Base-by-base conservation (phyloP, 2,329 filamentous ascomycete species). In the Nemania sp. region DNA sequence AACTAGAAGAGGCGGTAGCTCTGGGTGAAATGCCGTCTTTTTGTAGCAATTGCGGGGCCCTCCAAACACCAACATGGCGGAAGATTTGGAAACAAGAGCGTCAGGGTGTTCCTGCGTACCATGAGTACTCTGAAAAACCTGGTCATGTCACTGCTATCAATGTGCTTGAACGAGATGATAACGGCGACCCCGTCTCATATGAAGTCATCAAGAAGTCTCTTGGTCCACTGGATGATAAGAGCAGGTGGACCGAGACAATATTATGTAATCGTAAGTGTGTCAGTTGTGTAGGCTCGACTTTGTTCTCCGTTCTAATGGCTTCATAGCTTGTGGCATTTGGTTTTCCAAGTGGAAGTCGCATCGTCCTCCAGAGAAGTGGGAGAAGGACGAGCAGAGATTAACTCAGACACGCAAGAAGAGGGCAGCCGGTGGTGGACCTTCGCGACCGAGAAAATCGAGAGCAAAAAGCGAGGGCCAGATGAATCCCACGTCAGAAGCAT, bases 41-140 rank as follows among this genome's bases (percentile, higher is more conserved):
- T 71, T 99, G 95, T 74, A 86, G 86, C 65, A 97, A 98, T 69
- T 99, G 95, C 69, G 95, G 95, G 5, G 90, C 92, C 6, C 96
- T 99, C 59, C 91, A 98, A 69, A 99, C 95, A 0, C 91, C 94
- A 0, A 97, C 94, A 0, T 99, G 95, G 95, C 88, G 95, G 62
- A 95, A 94, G 71, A 91, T 95, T 12, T 97, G 90, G 83, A 87
- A 87, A n/a, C 91, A 92, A 70, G 82, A 90, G 7, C 82, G 88
- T 47, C 79, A 85, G 15, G 92, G 91, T 1, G 82, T 83, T 34
- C 91, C 92, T 0, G 82, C 84, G 2, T 85, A 88, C 61, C 82
- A 90, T 48, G 86, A 91, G 60, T 86, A 89, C 55, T 90, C 88
- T 0, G 87, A 90, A 60, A 88, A 89, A 68, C 87, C 89, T 48